Conservation (phyloP, 169 alveolate species). For the Haemoproteus tartakovskyi region DNA sequence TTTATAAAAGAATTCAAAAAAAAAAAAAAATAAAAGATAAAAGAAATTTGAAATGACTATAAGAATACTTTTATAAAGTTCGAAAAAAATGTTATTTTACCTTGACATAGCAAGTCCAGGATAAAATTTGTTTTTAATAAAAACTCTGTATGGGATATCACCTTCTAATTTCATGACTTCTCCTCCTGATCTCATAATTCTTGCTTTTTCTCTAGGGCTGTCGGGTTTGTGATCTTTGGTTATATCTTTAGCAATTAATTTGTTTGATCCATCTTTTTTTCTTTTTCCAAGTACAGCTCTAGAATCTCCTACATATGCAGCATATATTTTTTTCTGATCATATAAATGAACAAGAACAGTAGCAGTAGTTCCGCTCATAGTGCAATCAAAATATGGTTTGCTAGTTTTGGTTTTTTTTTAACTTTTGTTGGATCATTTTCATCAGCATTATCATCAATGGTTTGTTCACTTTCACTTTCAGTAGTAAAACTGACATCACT, state of each 20-base stretch:
- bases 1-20: no score
- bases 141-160: constrained; percentile 83
- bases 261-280: constrained; percentile 67
- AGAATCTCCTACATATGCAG: constrained; percentile 88
- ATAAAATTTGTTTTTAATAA: constrained; percentile 74
- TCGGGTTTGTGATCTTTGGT: constrained; percentile 84
- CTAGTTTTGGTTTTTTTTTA: constrained; percentile 29
- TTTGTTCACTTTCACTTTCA: no score
- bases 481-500: no score
- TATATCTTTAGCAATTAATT: constrained; percentile 69
- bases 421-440: constrained; percentile 1
- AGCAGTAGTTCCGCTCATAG: constrained; percentile 80
- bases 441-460: no score
- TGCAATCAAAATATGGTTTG: constrained; percentile 72
- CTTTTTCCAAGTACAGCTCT: constrained; percentile 81
- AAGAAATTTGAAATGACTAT: no score
- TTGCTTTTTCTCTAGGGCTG: constrained; percentile 75
- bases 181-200: constrained; percentile 83
- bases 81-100: constrained; percentile 3
- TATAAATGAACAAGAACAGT: constrained; percentile 70
- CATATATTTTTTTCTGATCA: constrained; percentile 66
- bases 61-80: no score
- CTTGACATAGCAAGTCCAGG: constrained; percentile 89
- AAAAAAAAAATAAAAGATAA: no score
- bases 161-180: constrained; percentile 80